A percentile compares a stretch with the other conserved stretches of the same genome.
Evolutionary conservation across 306 rosid species (phyloP).

Genomic region (Pterocarpus santalinus): DNA sequence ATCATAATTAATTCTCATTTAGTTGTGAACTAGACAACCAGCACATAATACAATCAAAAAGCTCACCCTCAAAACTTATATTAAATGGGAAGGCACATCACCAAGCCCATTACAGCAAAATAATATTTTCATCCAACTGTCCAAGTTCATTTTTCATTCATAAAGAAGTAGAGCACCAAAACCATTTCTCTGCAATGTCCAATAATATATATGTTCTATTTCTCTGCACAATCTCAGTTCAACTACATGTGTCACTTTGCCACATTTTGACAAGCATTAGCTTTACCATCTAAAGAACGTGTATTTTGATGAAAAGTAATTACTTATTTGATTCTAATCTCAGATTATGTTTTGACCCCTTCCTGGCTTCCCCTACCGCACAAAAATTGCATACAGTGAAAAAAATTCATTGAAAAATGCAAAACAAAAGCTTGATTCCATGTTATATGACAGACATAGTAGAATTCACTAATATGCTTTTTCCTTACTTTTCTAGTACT

Average conservation of each 20-base stretch:
- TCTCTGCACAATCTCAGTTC: constrained; percentile 23
- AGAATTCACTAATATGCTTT: too few relatives aligned
- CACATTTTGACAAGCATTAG: background rate
- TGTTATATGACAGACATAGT: too few relatives aligned
- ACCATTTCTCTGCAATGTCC: constrained; percentile 6
- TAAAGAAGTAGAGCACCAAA: background rate
- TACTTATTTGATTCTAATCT: constrained; percentile 27
- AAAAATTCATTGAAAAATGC: background rate
- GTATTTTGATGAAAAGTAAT: background rate
- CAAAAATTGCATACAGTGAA: too few relatives aligned
- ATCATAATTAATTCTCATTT: too few relatives aligned
- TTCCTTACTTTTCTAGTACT: too few relatives aligned
- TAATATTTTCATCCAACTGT: constrained; percentile 17
- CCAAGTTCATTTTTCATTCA: background rate
- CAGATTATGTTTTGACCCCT: background rate
- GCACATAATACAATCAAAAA: too few relatives aligned
- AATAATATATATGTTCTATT: background rate
- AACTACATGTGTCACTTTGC: constrained; percentile 6
- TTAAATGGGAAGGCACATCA: background rate
- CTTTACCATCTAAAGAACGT: background rate
- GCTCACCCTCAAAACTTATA: background rate
- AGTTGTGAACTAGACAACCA: too few relatives aligned
- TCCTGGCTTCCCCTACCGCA: too few relatives aligned
- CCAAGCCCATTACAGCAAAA: constrained; percentile 17
- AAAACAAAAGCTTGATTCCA: background rate